phyloP scores from a whole-genome alignment of 1,284 basidiomycete genomes.

The Trichosporon sp. region DNA sequence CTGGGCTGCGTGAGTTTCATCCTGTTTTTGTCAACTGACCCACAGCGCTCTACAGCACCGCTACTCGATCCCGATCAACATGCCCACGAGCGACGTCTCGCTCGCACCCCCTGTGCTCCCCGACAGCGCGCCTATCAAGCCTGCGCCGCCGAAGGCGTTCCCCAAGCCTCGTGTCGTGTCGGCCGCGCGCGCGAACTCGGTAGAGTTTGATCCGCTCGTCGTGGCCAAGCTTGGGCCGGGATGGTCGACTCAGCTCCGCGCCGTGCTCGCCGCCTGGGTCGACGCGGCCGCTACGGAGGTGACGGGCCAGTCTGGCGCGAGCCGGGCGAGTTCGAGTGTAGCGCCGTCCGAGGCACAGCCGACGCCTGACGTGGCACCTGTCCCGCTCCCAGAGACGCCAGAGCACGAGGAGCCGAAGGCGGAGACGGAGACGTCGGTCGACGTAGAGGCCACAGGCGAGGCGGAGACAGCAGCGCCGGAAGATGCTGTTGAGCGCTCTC shows the following conservation, averaged over 20 bases:
- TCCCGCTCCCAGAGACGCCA: not conserved
- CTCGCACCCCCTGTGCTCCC: conserved; percentile 1
- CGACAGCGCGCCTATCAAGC: conserved; percentile 13
- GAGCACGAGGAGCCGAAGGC: not conserved
- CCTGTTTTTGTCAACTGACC: not conserved
- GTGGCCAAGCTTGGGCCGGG: conserved; percentile 36
- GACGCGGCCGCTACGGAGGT: conserved; percentile 29
- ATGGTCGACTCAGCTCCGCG: conserved; percentile 36
- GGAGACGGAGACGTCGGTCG: not conserved
- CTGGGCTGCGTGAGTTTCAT: conserved; percentile 44
- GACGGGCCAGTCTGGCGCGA: not conserved
- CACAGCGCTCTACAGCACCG: conserved; percentile 39
- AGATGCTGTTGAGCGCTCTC: not conserved
- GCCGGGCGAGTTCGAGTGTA: not conserved
- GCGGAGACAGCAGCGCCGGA: not conserved
- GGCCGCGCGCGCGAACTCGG: not conserved
- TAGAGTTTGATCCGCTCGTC: conserved; percentile 41
- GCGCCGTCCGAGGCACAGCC: not conserved
- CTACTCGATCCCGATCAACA: conserved; percentile 37
- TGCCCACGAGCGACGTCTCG: conserved; percentile 18
- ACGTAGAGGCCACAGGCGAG: not conserved
- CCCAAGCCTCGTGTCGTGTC: not conserved
- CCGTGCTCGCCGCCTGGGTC: conserved; percentile 33
- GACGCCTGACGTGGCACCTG: not conserved
- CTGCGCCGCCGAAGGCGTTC: conserved; percentile 4